Evolutionary conservation across 2,329 filamentous ascomycete genomes (phyloP).

Genomic region (Aspergillus tanneri): DNA sequence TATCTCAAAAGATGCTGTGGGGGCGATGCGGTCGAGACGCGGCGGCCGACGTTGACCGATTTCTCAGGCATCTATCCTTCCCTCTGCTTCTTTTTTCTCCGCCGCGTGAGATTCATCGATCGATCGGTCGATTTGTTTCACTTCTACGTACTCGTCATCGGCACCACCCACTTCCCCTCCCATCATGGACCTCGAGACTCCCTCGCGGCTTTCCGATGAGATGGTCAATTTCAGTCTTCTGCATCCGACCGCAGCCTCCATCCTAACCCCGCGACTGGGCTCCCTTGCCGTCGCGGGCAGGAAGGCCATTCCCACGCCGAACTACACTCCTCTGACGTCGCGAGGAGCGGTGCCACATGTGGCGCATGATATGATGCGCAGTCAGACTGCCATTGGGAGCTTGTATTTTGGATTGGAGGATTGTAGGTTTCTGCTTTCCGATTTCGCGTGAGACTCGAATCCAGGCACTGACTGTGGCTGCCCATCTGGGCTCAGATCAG

Average conservation of each 20-base stretch:
- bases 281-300: constrained; percentile 63
- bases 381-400: constrained; percentile 64
- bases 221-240: constrained; percentile 43
- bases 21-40: no score
- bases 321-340: constrained; percentile 76
- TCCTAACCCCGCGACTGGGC: constrained; percentile 63
- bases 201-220: constrained; percentile 23
- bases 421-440: constrained; percentile 60
- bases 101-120: no score
- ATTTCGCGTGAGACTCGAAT: neutral
- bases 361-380: constrained; percentile 75
- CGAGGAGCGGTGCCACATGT: constrained; percentile 84
- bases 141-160: constrained; percentile 21
- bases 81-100: neutral
- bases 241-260: constrained; percentile 28
- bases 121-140: neutral
- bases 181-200: constrained; percentile 32
- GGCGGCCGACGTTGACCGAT: neutral
- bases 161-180: neutral
- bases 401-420: constrained; percentile 87
- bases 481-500: constrained; percentile 47
- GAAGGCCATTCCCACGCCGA: constrained; percentile 73
- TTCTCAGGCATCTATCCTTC: constrained; percentile 1
- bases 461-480: constrained; percentile 30
- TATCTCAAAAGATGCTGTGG: no score